These are phyloP conservation scores for Globisporangium sylvaticum DNA, from an alignment of 352 stramenopile species.

Conservation along the genomic window DNA sequence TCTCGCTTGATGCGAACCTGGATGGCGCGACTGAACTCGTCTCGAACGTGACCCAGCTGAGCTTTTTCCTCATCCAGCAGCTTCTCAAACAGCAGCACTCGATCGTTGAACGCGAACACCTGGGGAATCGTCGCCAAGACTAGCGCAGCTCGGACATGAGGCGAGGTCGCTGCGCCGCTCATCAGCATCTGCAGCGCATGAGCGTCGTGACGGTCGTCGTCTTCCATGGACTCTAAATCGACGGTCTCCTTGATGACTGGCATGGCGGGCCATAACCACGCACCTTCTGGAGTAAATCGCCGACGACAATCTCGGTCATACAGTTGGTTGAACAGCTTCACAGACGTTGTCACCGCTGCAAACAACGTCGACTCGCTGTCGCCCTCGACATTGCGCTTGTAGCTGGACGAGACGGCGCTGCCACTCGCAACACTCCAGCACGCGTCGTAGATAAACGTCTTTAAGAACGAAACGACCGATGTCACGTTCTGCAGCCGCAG, in stretches of 20 bases:
- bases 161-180: constrained; percentile 26
- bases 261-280: constrained; percentile 76
- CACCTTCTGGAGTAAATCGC: constrained; percentile 34
- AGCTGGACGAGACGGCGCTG: constrained; percentile 3
- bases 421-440: constrained; percentile 48
- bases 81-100: constrained; percentile 73
- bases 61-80: constrained; percentile 61
- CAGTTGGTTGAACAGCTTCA: constrained; percentile 81
- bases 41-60: constrained; percentile 37
- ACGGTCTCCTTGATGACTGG: constrained; percentile 59
- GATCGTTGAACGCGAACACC: constrained; percentile 75
- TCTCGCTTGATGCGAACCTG: constrained; percentile 66
- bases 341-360: constrained; percentile 44
- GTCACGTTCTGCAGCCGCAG: constrained; percentile 39
- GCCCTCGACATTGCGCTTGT: constrained; percentile 3
- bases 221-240: constrained; percentile 59
- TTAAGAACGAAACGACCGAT: constrained; percentile 45
- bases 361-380: constrained; percentile 35
- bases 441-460: constrained; percentile 63
- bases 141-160: constrained; percentile 39
- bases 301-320: constrained; percentile 68
- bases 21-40: constrained; percentile 53
- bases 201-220: constrained; percentile 35
- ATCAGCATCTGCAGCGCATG: constrained; percentile 49
- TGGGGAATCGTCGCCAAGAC: constrained; percentile 75